Conservation (phyloP, 306 rosid species). For the Spatholobus suberectus region DNA sequence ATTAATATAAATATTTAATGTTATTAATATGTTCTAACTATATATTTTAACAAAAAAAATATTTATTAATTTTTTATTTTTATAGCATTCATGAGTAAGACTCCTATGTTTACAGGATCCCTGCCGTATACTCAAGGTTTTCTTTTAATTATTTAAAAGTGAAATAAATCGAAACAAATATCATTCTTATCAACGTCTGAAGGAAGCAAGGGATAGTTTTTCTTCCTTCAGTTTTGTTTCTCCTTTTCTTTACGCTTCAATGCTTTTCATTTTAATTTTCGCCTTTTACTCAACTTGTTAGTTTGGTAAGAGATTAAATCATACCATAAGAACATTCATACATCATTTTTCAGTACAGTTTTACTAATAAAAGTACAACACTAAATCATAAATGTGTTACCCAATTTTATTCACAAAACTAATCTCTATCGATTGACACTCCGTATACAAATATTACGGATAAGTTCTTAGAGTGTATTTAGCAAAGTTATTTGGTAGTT, state of each 20-base stretch:
- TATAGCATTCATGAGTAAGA: too few species aligned
- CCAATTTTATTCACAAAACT: not conserved
- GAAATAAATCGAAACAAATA: not conserved
- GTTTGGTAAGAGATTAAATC: slow-evolving; percentile 18
- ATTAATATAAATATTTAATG: too few species aligned
- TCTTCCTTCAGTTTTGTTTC: slow-evolving; percentile 11
- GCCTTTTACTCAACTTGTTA: slow-evolving; percentile 10
- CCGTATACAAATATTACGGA: not conserved
- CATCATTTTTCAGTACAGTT: not conserved
- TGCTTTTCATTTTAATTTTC: not conserved
- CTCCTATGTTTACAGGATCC: not conserved
- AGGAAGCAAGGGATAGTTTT: not conserved
- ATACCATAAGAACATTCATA: not conserved
- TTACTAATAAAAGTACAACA: not conserved
- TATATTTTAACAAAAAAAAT: too few species aligned
- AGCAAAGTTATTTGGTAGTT: too few species aligned
- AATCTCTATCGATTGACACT: not conserved
- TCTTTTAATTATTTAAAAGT: not conserved
- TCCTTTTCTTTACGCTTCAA: slow-evolving; percentile 24
- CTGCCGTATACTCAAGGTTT: not conserved
- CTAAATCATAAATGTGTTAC: not conserved
- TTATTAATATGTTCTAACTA: too few species aligned
- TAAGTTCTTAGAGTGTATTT: too few species aligned
- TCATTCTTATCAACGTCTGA: not conserved
- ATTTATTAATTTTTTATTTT: too few species aligned